Base-by-base conservation (phyloP, 1,284 basidiomycete genomes). In the Wallemia mellicola region DNA sequence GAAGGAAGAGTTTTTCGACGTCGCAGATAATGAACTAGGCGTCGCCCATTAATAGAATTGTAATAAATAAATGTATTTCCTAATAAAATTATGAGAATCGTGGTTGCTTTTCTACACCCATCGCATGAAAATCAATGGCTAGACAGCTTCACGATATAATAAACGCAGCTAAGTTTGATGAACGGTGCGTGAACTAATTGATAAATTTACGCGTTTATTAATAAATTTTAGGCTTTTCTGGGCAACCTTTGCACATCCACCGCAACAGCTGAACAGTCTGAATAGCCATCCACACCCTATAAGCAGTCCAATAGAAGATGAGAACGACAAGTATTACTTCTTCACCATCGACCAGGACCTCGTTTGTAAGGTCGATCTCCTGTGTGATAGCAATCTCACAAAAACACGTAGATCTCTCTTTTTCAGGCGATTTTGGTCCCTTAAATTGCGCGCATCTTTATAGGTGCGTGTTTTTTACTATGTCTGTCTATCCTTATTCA, bases 381-480 rank as follows among this genome's bases (percentile, higher is more conserved):
- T 7, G 19, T 17, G 5, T 15, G 5, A 3, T 15, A 11, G 38
- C 22, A n/a, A 48, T 15, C 22, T 15, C 38, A 5, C 19, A 48
- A 48, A 11, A 11, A 7, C 9, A n/a, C 38, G 5, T n/a, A 48
- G 38, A 98, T 73, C 78, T 89, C 61, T 84, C 84, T 30, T 98
- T 98, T 76, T 88, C 83, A 68, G 80, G 85, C 67, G 89, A 95
- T 70, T 87, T 85, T 80, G 92, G 92, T 11, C 92, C 94, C 19
- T 74, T 92, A 62, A 94, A 94, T 69, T 76, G 91, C 38, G 81
- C 84, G 2, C 86, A 86, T 79, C 82, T 91, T 14, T 91, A 88
- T 72, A 26, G 55, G 55, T 57, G 24, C 14, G 55, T 26, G 15
- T 28, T 7, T 14, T 57, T 19, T n/a, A 17, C 55, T 57, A 3